Evolutionary conservation across 345 rosid species (phyloP), one percentile per base, ranked within the genome.

Genomic region (Euphorbia peplus): DNA sequence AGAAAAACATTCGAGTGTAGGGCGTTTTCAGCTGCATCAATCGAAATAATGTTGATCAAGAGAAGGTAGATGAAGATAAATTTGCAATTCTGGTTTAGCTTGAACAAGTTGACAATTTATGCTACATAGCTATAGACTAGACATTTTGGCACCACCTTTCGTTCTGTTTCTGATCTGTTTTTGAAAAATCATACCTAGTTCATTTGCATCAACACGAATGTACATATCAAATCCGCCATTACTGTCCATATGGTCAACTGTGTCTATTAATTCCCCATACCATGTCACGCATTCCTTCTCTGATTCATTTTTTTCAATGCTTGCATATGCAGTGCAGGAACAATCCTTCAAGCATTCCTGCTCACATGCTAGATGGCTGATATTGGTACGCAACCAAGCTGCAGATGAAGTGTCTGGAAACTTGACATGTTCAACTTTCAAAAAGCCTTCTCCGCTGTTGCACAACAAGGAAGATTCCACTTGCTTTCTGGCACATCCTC

Each of bases 191-290:
- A 26, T 74, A 75, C 73, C 78, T 55, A 64, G 25, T 57, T 68
- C 73, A 53, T 42, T 5, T 1, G 78, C 78, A 57, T 69, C 78
- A 16, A 69, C 73, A 0, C 78, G 50, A 55, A 74, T 70, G 37
- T 68, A 56, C 22, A 48, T 3, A 64, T 68, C 51, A n/a, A 35
- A 3, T 24, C 46, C 50, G 2, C 50, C 50, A 44, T 44, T 44
- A 13, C 12, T 51, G 8, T 9, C 24, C 14, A 16, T 4, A 4
- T 1, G 28, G 5, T 16, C 42, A 13, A 37, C 26, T n/a, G 42
- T 70, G 44, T 70, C 74, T 19, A 70, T 52, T 42, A 70, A 52
- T 0, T 64, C 70, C 14, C 70, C 68, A 28, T 62, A 47, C 74
- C 67, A 70, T 22, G 42, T 11, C 30, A 41, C 16, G 15, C 65